Evolutionary conservation across 208 protist genomes (phyloP).

Genomic region (Wallacemonas rigidus): DNA sequence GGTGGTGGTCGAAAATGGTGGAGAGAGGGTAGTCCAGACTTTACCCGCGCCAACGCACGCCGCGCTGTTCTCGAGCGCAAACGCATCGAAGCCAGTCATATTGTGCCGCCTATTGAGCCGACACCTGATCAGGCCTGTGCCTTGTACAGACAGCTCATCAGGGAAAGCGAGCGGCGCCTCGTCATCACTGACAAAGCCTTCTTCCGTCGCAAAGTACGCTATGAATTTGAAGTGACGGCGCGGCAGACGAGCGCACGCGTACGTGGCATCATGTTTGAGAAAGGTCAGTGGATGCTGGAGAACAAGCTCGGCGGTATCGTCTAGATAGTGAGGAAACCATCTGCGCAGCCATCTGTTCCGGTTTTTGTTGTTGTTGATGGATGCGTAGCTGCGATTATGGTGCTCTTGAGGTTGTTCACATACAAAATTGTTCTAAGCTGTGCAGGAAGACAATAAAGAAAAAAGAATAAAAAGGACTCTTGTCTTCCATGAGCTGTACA

Average conservation of each 20-base stretch:
- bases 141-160: constrained; percentile 78
- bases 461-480: too few species aligned
- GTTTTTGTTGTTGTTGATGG: too few species aligned
- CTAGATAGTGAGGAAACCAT: constrained; percentile 8
- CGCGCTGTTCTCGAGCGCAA: constrained; percentile 64
- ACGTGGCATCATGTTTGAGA: constrained; percentile 91
- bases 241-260: constrained; percentile 84
- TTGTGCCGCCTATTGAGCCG: constrained; percentile 74
- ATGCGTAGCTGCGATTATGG: too few species aligned
- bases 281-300: constrained; percentile 78
- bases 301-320: constrained; percentile 85
- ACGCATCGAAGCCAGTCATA: constrained; percentile 46
- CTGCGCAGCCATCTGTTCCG: background rate
- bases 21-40: constrained; percentile 76
- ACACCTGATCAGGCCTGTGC: constrained; percentile 55
- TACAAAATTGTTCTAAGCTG: too few species aligned
- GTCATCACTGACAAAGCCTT: constrained; percentile 78
- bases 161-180: constrained; percentile 46
- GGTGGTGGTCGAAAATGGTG: constrained; percentile 65
- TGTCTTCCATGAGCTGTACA: too few species aligned
- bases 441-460: too few species aligned
- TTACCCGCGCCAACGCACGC: constrained; percentile 62
- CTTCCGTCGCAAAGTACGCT: constrained; percentile 70
- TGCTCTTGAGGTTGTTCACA: too few species aligned
- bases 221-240: constrained; percentile 89